Evolutionary conservation across 192 early-diverging fungal genomes (phyloP), one percentile per base, ranked within the genome.

Genomic region (Coemansia sp.): DNA sequence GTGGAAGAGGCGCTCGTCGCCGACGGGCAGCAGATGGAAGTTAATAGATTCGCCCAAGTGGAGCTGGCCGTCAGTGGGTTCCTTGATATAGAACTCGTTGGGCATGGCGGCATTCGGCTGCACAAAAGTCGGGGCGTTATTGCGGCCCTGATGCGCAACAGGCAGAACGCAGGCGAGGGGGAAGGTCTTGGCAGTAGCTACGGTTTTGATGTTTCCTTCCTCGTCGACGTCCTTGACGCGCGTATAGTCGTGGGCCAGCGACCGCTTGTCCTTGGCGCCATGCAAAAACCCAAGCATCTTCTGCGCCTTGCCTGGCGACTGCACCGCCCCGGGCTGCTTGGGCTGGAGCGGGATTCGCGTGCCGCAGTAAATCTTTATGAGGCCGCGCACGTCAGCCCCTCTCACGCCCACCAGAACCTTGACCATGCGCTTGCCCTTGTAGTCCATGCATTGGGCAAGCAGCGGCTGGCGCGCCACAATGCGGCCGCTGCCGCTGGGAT

Each of bases 31-130:
- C 36, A 85, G 27, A 35, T 85, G 79, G 66, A 85, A 85, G 66
- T 67, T 60, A 13, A 78, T 59, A 3, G 74, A 73, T 56, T 82
- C 79, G 63, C 84, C 84, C 59, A 74, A 39, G 33, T 73, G 73
- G 34, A 85, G 69, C 70, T 82, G 77, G 4, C 65, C 63, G 21
- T 67, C 65, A 14, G 74, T 74, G 1, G 84, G 84, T 48, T 79
- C 77, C 63, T 82, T 81, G 41, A 85, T 75, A 64, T 85, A 85
- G 56, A 85, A 85, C 67, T 85, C 84, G 45, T 73, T 78, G 34
- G 73, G 84, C 13, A 62, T 60, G 3, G 71, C 69, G 11, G 81
- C 73, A 53, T 82, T 81, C 2, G 76, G 73, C 76, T 78, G 79
- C n/a, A 78, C 79, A 72, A 81, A 82, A 13, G 67, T 34, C 45